Evolutionary conservation across 2,329 filamentous ascomycete species (phyloP).

Genomic region (Ceratocystiopsis minuta): DNA sequence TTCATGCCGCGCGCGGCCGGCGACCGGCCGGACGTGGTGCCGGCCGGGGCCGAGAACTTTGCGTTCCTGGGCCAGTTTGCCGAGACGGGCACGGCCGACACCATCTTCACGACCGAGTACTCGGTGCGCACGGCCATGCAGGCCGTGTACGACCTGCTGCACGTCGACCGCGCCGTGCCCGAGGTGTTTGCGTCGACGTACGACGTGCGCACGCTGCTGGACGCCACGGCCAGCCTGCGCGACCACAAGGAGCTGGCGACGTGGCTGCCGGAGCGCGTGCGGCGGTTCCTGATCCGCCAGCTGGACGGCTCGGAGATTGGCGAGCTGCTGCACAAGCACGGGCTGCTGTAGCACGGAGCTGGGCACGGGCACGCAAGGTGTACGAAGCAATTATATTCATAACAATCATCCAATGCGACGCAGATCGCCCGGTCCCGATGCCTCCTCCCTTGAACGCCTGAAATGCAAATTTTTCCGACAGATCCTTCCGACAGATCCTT

Average conservation of each 20-base stretch:
- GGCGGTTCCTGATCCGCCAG: conserved; percentile 4
- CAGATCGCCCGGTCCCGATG: no score
- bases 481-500: no score
- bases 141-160: conserved; percentile 16
- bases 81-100: conserved; percentile 19
- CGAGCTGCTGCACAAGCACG: conserved; percentile 8
- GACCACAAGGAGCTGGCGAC: conserved; percentile 10
- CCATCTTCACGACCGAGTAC: conserved; percentile 22
- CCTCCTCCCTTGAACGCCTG: no score
- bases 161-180: conserved; percentile 13
- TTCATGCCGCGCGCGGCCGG: conserved; percentile 17
- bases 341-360: conserved; percentile 6
- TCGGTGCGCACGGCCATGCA: conserved; percentile 18
- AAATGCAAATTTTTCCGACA: no score
- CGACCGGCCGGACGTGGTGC: conserved; percentile 22
- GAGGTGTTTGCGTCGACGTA: conserved; percentile 15
- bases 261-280: conserved; percentile 9
- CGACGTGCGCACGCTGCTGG: conserved; percentile 12
- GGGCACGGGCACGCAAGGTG: no score
- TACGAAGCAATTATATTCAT: no score
- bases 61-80: conserved; percentile 24
- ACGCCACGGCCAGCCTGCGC: conserved; percentile 9
- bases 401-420: no score
- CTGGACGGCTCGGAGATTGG: conserved; percentile 9
- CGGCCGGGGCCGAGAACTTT: conserved; percentile 18